Evolutionary conservation across 2,329 filamentous ascomycete species (phyloP), one percentile per base, ranked within the genome.

Genomic region (Grosmannia huntii): DNA sequence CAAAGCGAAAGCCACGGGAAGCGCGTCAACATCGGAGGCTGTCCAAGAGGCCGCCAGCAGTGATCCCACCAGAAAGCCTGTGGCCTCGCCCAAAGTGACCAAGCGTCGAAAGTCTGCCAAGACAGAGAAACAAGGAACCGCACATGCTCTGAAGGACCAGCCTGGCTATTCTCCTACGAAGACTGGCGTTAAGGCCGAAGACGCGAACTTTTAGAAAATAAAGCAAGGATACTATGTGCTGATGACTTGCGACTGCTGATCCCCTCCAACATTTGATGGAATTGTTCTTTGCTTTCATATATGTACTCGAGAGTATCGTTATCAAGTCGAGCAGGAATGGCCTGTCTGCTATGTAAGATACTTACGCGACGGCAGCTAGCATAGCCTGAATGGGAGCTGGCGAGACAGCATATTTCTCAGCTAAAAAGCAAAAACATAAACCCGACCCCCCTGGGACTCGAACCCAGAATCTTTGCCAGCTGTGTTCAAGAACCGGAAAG

Each of bases 31-130:
- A 25, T 28, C 25, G 5, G 48, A 27, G 62, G 59, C 14, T 28
- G 3, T 10, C 7, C 21, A 46, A 25, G 61, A 11, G 64, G 64
- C 41, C 59, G 58, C 33, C 62, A 62, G 55, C 62, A 64, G 56
- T 59, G 23, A 31, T 4, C 21, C 10, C 31, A 25, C 16, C 12
- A 25, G 38, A 25, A 48, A 33, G 28, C 5, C 54, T 25, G 49
- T 55, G 23, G 11, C 33, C 4, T 54, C 58, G 4, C 11, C 56
- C 23, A 60, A 55, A 46, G 56, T 55, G 19, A 52, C 53, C 28
- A 63, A 63, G 41, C 48, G 57, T n/a, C 60, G 58, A 19, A 66
- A 68, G 60, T 23, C 57, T 21, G 25, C 25, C 10, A 56, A 56
- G 54, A 25, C 28, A 19, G 54, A 56, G 27, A 49, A 28, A 36